Evolutionary conservation across 192 early-diverging fungal genomes (phyloP).

Genomic region (Coemansia sp.): DNA sequence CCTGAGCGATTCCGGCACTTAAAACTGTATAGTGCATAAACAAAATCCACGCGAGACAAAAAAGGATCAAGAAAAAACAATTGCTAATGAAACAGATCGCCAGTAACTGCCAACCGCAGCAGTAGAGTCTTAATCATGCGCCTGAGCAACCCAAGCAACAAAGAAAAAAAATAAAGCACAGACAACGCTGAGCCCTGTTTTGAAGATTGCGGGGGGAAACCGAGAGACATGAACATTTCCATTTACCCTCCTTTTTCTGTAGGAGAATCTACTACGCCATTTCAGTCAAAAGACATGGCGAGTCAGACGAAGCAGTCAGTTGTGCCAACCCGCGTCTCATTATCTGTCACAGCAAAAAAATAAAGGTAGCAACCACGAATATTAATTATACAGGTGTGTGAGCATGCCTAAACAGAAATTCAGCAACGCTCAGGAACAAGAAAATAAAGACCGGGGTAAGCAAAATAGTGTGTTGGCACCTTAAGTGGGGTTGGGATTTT

Average conservation of each 20-base stretch:
- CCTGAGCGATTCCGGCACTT: too few species aligned
- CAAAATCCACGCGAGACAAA: neutral
- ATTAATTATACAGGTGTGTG: conserved; percentile 1
- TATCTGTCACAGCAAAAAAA: neutral
- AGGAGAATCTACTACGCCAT: conserved; percentile 30
- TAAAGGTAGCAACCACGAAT: neutral
- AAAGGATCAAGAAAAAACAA: neutral
- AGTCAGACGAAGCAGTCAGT: neutral
- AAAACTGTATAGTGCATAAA: too few species aligned
- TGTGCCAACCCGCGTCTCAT: neutral
- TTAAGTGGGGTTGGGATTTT: too few species aligned
- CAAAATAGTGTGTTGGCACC: too few species aligned
- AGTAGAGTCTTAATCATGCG: neutral
- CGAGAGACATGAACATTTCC: neutral
- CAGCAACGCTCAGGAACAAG: too few species aligned
- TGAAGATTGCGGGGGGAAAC: neutral
- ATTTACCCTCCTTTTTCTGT: conserved; percentile 18
- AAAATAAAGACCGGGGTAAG: too few species aligned
- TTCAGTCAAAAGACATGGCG: conserved; percentile 28
- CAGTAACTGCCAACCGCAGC: neutral
- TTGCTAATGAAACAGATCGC: neutral
- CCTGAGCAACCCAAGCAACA: neutral
- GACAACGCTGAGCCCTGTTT: neutral
- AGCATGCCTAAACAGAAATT: neutral
- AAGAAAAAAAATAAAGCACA: neutral